phyloP scores from a whole-genome alignment of 2,329 filamentous ascomycete genomes.

The Calonectria pteridis region DNA sequence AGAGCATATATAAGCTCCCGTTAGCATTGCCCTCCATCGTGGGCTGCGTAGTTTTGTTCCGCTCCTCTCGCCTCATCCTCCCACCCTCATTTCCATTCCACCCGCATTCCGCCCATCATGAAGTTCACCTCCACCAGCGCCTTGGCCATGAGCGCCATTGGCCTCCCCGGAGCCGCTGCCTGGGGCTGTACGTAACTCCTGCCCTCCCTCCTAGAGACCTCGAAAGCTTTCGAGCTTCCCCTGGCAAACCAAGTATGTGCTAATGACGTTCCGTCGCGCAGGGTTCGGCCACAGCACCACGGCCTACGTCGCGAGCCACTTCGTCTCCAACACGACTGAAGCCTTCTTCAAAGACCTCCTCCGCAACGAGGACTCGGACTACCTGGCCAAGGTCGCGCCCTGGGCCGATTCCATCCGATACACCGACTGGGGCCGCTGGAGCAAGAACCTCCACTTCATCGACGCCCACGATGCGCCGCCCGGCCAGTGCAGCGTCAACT shows the following conservation, averaged over 20 bases:
- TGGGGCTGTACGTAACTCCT: slow-evolving; percentile 56
- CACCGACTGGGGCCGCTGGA: slow-evolving; percentile 72
- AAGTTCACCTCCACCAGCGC: slow-evolving; percentile 46
- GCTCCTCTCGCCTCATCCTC: slow-evolving; percentile 1
- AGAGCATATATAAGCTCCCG: slow-evolving; percentile 14
- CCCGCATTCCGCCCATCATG: slow-evolving; percentile 41
- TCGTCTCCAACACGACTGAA: slow-evolving; percentile 69
- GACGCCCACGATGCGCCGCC: slow-evolving; percentile 75
- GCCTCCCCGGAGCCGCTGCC: slow-evolving; percentile 51
- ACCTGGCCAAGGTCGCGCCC: slow-evolving; percentile 72
- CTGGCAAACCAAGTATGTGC: slow-evolving; percentile 11
- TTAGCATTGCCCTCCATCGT: not conserved
- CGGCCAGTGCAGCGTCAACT: slow-evolving; percentile 66
- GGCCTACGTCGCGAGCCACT: slow-evolving; percentile 71
- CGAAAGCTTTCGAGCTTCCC: not conserved
- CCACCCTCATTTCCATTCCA: not conserved
- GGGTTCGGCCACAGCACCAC: slow-evolving; percentile 75
- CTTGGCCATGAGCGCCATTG: slow-evolving; percentile 48
- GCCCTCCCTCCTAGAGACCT: not conserved
- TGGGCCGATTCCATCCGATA: slow-evolving; percentile 78
- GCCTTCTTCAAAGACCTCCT: slow-evolving; percentile 70
- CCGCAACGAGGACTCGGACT: slow-evolving; percentile 65
- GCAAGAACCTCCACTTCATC: slow-evolving; percentile 76
- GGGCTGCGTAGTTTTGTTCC: slow-evolving; percentile 5
- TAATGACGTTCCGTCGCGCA: slow-evolving; percentile 46